Percentiles rank a stretch among this genome's conserved stretches.
phyloP scores from a whole-genome alignment of 225 moss, liverwort and hornwort species.

The Neckera pumila region DNA sequence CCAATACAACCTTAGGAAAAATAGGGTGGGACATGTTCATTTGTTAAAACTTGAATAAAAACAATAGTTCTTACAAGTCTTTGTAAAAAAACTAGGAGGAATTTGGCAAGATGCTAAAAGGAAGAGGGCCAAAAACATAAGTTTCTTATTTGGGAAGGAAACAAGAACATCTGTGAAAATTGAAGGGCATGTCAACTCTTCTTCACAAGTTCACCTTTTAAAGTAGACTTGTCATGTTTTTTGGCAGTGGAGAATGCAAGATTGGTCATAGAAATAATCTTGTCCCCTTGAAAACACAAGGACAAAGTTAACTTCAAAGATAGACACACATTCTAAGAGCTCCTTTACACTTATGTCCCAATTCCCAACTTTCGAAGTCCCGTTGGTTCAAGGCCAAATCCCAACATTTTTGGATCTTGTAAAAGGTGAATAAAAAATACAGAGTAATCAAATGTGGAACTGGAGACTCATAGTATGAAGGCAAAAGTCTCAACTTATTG shows the following conservation, averaged over 20 bases:
- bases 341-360: accelerated
- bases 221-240: neutral
- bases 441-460: neutral
- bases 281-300: accelerated
- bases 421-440: neutral
- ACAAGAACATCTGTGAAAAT: neutral
- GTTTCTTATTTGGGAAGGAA: neutral
- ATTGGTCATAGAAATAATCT: neutral
- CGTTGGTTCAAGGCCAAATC: accelerated
- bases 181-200: no score
- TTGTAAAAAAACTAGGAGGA: neutral
- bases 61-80: neutral
- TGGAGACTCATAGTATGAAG: neutral
- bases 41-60: neutral
- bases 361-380: neutral
- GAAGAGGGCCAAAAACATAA: accelerated
- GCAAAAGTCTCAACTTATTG: neutral
- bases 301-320: neutral
- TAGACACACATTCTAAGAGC: accelerated
- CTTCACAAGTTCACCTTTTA: neutral
- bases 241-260: neutral
- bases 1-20: neutral
- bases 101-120: neutral
- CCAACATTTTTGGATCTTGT: neutral
- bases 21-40: neutral